Conservation (phyloP, 78 protist genomes). For the slime mould (Dictyostelium discoideum) region dicty_2.7 NC_007090.3:2805001-2805500, state of each 20-base stretch:
- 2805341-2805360: neutral
- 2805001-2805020: conserved; percentile 6
- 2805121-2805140: conserved; percentile 39
- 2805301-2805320: conserved; percentile 45
- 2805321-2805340: conserved; percentile 52
- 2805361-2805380: conserved; percentile 41
- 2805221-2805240: too few species aligned
- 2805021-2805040: conserved; percentile 39
- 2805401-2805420: neutral
- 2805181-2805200: too few species aligned
- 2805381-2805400: conserved; percentile 20
- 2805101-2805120: conserved; percentile 38
- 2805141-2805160: conserved; percentile 29
- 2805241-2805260: too few species aligned
- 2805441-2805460: conserved; percentile 22
- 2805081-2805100: conserved; percentile 39
- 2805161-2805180: conserved; percentile 21
- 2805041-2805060: conserved; percentile 21
- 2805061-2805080: conserved; percentile 32
- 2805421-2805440: conserved; percentile 24
- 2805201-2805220: too few species aligned
- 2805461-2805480: conserved; percentile 11
- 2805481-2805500: neutral
- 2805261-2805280: neutral
- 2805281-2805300: conserved; percentile 70